These are phyloP conservation scores for Tetrapisispora iriomotensis DNA, from an alignment of 805 yeast genomes.

Conservation along the genomic window DNA sequence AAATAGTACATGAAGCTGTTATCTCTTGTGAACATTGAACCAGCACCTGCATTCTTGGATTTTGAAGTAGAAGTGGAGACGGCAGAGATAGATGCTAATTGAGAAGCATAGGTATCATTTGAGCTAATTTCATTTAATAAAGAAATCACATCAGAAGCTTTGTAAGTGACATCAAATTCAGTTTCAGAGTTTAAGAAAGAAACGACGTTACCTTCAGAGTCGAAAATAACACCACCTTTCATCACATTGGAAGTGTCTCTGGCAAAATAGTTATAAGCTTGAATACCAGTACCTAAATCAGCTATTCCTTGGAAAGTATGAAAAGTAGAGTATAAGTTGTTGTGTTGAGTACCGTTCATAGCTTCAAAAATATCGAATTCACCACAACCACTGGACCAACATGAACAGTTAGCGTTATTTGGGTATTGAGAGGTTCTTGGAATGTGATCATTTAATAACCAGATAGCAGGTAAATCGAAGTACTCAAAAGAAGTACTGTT, in stretches of 20 bases:
- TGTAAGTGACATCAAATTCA: slow-evolving; percentile 35
- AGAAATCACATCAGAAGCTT: slow-evolving; percentile 33
- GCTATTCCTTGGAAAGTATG: slow-evolving; percentile 64
- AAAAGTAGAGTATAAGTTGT: slow-evolving; percentile 52
- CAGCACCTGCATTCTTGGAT: slow-evolving; percentile 18
- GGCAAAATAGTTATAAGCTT: slow-evolving; percentile 41
- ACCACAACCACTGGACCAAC: slow-evolving; percentile 74
- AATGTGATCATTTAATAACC: slow-evolving; percentile 64
- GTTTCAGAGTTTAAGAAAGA: slow-evolving; percentile 51
- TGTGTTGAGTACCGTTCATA: slow-evolving; percentile 49
- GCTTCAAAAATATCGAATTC: slow-evolving; percentile 71
- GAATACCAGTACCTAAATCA: slow-evolving; percentile 51
- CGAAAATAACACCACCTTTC: slow-evolving; percentile 67
- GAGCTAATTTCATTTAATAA: slow-evolving; percentile 31
- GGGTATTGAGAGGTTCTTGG: slow-evolving; percentile 69
- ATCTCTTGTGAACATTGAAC: slow-evolving; percentile 4
- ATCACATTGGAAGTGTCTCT: slow-evolving; percentile 43
- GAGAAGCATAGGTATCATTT: slow-evolving; percentile 14
- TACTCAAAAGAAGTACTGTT: slow-evolving; percentile 26
- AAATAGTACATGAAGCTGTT: slow-evolving; percentile 23
- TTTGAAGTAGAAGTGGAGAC: slow-evolving; percentile 25
- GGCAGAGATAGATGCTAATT: slow-evolving; percentile 29
- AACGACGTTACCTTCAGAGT: slow-evolving; percentile 45
- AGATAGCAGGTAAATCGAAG: slow-evolving; percentile 65
- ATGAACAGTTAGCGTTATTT: slow-evolving; percentile 50